A percentile compares a stretch with the other conserved stretches of the same genome.
These are phyloP conservation scores for Xylaria sp. DNA, from an alignment of 2,329 filamentous ascomycete species.

Conservation along the genomic window DNA sequence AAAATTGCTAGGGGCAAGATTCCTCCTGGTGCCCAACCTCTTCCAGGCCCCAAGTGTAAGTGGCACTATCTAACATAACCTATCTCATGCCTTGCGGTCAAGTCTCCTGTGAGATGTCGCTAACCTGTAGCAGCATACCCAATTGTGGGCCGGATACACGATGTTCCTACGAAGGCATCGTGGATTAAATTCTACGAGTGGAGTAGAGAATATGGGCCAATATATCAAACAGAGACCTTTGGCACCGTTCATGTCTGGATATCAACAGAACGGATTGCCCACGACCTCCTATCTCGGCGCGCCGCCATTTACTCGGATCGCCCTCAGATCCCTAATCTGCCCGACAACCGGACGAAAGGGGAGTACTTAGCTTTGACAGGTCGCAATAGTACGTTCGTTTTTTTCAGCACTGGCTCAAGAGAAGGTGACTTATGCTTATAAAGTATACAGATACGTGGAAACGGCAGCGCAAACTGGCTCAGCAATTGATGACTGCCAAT, in stretches of 20 bases:
- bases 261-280: slow-evolving; percentile 58
- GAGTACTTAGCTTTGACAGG: slow-evolving; percentile 60
- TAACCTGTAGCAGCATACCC: slow-evolving; percentile 52
- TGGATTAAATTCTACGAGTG: slow-evolving; percentile 63
- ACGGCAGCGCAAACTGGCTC: slow-evolving; percentile 59
- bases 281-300: slow-evolving; percentile 57
- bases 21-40: slow-evolving; percentile 42
- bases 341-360: slow-evolving; percentile 60
- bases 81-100: background rate
- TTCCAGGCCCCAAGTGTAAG: slow-evolving; percentile 49
- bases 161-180: slow-evolving; percentile 55
- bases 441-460: slow-evolving; percentile 57
- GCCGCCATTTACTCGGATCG: slow-evolving; percentile 60
- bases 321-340: slow-evolving; percentile 59
- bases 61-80: background rate
- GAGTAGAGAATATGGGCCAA: slow-evolving; percentile 59
- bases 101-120: slow-evolving; percentile 16
- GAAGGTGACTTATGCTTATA: slow-evolving; percentile 1
- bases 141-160: slow-evolving; percentile 58
- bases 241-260: slow-evolving; percentile 61
- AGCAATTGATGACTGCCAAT: slow-evolving; percentile 57
- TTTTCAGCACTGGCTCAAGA: no score
- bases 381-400: slow-evolving; percentile 52
- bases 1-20: slow-evolving; percentile 39
- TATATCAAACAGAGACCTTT: slow-evolving; percentile 60